A percentile compares a stretch with the other conserved stretches of the same genome.
Evolutionary conservation across 2,329 filamentous ascomycete species (phyloP).

Genomic region (Paramyrothecium roridum): DNA sequence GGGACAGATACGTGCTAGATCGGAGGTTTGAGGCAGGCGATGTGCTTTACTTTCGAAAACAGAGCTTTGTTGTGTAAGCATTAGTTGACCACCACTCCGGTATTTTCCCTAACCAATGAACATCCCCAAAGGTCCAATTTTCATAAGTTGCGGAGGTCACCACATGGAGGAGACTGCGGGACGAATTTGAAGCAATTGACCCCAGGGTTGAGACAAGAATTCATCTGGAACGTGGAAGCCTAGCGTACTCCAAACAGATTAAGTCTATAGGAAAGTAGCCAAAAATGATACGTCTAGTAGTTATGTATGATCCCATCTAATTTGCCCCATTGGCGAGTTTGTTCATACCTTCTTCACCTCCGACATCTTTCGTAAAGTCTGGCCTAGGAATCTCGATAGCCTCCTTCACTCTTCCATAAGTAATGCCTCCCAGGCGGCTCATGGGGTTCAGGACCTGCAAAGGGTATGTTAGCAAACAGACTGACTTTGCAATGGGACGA

Average conservation of each 20-base stretch:
- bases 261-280: no score
- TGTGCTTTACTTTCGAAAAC: conserved; percentile 74
- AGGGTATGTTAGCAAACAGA: not conserved
- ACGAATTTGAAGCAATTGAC: conserved; percentile 43
- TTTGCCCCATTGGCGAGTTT: conserved; percentile 40
- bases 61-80: conserved; percentile 69
- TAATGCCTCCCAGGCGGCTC: conserved; percentile 79
- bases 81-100: conserved; percentile 82
- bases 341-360: conserved; percentile 51
- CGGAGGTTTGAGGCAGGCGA: conserved; percentile 63
- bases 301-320: not conserved
- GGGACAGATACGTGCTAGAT: conserved; percentile 83
- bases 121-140: conserved; percentile 77
- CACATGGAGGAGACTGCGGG: conserved; percentile 76
- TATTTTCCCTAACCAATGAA: conserved; percentile 70
- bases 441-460: conserved; percentile 68
- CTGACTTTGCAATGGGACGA: not conserved
- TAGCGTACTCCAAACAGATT: no score
- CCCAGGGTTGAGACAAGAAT: conserved; percentile 21
- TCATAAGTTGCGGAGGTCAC: conserved; percentile 69
- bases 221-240: conserved; percentile 9
- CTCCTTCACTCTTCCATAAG: conserved; percentile 70
- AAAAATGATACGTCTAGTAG: no score
- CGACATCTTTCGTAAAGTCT: conserved; percentile 50
- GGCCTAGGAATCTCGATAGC: conserved; percentile 68